Percentiles rank a stretch among this genome's conserved stretches.
phyloP scores from a whole-genome alignment of 164 flowering plant genomes.

The Magnolia officinalis region DNA sequence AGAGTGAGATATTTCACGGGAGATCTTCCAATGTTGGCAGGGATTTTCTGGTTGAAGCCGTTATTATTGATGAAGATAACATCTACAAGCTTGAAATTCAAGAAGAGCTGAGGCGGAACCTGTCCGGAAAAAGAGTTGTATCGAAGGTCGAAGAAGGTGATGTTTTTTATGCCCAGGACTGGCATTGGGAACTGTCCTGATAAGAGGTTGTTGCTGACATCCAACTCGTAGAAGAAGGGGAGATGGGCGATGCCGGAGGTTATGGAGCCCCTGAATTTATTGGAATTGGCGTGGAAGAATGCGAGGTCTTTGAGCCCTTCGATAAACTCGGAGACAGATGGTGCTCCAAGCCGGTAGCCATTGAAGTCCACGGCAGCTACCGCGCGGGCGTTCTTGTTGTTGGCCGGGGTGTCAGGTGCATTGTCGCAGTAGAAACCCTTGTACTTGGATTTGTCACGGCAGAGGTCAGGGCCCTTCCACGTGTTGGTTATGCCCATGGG shows the following conservation, averaged over 20 bases:
- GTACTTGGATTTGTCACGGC: constrained; percentile 30
- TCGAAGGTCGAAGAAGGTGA: constrained; percentile 39
- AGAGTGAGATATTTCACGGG: constrained; percentile 7
- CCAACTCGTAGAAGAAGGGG: constrained; percentile 36
- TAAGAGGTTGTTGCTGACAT: constrained; percentile 41
- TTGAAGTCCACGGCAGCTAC: constrained; percentile 43
- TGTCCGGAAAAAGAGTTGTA: constrained; percentile 31
- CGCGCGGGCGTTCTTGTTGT: constrained; percentile 21
- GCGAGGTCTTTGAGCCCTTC: constrained; percentile 30
- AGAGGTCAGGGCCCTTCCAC: constrained; percentile 55
- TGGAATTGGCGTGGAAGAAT: constrained; percentile 45
- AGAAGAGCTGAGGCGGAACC: constrained; percentile 32
- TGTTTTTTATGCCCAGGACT: constrained; percentile 12
- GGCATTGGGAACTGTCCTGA: constrained; percentile 29
- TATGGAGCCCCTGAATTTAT: constrained; percentile 30
- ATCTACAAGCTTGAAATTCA: constrained; percentile 10
- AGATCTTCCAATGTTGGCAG: neutral
- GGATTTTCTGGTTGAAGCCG: neutral
- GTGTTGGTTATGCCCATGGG: constrained; percentile 38
- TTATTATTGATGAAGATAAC: constrained; percentile 24
- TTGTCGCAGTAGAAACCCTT: constrained; percentile 51
- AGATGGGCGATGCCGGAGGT: constrained; percentile 17
- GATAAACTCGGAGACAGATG: constrained; percentile 23
- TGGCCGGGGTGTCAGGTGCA: constrained; percentile 54
- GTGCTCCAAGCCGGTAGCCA: constrained; percentile 27